Percentiles rank a stretch among this genome's conserved stretches.
These are phyloP conservation scores for Lactarius psammicola DNA, from an alignment of 768 basidiomycete genomes.

Conservation along the genomic window DNA sequence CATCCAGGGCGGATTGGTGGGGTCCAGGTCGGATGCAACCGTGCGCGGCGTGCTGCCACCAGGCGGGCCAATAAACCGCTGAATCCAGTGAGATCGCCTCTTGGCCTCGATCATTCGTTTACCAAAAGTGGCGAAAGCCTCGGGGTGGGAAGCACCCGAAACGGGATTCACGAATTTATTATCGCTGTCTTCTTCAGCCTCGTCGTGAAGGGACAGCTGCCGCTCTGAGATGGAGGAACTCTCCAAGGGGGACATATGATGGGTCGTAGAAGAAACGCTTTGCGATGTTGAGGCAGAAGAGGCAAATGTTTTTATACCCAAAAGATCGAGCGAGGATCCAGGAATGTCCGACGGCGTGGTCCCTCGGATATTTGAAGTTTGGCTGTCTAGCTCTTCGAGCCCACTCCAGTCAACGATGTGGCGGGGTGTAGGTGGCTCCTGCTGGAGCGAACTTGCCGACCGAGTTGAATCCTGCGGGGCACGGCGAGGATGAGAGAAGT, in stretches of 20 bases:
- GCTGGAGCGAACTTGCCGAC: background rate
- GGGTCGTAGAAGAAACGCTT: too few relatives aligned
- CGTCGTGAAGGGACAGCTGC: conserved; percentile 15
- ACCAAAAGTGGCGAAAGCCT: conserved; percentile 39
- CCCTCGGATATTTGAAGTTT: background rate
- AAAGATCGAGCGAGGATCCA: background rate
- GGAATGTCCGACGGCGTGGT: too few relatives aligned
- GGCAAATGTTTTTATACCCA: background rate
- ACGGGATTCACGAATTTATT: conserved; percentile 30
- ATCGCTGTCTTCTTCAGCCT: conserved; percentile 16
- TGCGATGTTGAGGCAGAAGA: too few relatives aligned
- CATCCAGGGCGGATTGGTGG: conserved; percentile 56
- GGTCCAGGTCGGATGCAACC: conserved; percentile 34
- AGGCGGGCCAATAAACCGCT: conserved; percentile 22
- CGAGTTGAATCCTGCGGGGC: conserved; percentile 7
- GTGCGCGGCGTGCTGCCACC: conserved; percentile 28
- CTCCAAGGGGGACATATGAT: background rate
- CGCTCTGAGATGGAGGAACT: background rate
- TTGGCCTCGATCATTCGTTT: conserved; percentile 11
- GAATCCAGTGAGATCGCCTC: conserved; percentile 21
- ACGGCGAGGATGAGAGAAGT: background rate
- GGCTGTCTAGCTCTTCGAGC: conserved; percentile 6
- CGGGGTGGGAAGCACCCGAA: conserved; percentile 38
- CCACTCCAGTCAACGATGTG: conserved; percentile 9
- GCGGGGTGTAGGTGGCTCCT: background rate